A percentile compares a stretch with the other conserved stretches of the same genome.
Evolutionary conservation across 2,329 filamentous ascomycete genomes (phyloP).

Genomic region (Elsinoe ampelina): DNA sequence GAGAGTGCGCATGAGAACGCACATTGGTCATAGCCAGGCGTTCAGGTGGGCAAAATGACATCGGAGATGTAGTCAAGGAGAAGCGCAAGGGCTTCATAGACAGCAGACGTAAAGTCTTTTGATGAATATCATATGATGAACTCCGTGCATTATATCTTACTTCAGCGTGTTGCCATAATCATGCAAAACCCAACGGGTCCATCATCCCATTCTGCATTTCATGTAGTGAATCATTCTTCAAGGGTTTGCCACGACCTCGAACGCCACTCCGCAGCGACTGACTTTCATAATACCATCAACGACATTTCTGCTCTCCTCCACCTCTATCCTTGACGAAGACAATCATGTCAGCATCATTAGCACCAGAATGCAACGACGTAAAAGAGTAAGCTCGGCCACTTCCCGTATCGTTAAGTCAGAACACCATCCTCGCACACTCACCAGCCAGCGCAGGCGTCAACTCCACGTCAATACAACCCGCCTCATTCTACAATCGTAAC

Average conservation of each 20-base stretch:
- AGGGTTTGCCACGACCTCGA: not conserved
- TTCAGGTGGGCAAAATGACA: conserved; percentile 10
- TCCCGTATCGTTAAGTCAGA: too few species aligned
- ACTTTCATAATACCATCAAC: too few species aligned
- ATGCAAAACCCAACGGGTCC: too few species aligned
- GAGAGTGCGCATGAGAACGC: not conserved
- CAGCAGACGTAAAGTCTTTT: not conserved
- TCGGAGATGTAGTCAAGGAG: not conserved
- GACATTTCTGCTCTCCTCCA: not conserved
- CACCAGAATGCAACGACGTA: conserved; percentile 86
- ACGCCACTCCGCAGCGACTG: not conserved
- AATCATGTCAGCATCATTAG: conserved; percentile 84
- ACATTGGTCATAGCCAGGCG: conserved; percentile 13
- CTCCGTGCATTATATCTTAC: not conserved
- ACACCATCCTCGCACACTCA: too few species aligned
- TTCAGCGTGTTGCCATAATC: not conserved
- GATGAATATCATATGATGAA: conserved; percentile 4
- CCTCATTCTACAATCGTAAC: too few species aligned
- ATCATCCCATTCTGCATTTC: too few species aligned
- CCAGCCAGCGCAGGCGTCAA: too few species aligned
- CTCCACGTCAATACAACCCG: too few species aligned
- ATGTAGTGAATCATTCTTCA: too few species aligned
- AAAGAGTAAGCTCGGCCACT: conserved; percentile 62
- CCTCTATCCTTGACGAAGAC: not conserved
- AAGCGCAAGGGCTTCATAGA: not conserved